Percentiles rank a stretch among this genome's conserved stretches.
phyloP scores from a whole-genome alignment of 176 grass and related monocot species.

The Hsuehochloa calcarea region DNA sequence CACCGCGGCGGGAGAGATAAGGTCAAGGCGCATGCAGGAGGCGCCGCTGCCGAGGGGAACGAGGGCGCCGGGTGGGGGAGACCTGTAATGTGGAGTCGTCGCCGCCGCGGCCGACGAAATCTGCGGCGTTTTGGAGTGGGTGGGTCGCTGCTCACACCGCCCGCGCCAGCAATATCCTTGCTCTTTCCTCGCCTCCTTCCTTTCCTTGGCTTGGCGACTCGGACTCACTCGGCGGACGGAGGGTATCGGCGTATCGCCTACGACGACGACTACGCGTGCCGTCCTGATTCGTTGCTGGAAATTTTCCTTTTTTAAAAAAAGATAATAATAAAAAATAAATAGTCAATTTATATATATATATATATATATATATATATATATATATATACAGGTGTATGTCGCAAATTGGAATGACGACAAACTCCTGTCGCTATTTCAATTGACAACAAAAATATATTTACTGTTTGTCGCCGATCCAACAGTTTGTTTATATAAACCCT shows the following conservation, averaged over 20 bases:
- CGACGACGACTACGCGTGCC: constrained; percentile 17
- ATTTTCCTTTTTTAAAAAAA: too few species aligned
- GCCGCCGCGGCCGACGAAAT: not conserved
- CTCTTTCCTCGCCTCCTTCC: not conserved
- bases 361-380: too few species aligned
- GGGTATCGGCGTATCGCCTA: too few species aligned
- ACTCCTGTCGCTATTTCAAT: too few species aligned
- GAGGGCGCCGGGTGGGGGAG: not conserved
- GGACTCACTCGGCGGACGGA: too few species aligned
- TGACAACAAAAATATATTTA: too few species aligned
- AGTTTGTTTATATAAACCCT: too few species aligned
- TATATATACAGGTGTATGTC: too few species aligned
- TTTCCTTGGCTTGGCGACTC: not conserved
- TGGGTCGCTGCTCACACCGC: constrained; percentile 19
- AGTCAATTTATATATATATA: too few species aligned
- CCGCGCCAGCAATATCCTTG: constrained; percentile 23
- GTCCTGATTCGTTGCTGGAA: not conserved
- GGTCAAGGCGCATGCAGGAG: not conserved
- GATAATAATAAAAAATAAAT: too few species aligned
- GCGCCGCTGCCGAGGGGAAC: not conserved
- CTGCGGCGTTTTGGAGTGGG: not conserved
- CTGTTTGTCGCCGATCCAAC: too few species aligned
- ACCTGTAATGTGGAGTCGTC: not conserved
- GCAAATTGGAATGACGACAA: too few species aligned
- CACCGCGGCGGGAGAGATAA: not conserved